Base-by-base conservation (phyloP, 805 yeast species). In the Teunomyces stri region DNA sequence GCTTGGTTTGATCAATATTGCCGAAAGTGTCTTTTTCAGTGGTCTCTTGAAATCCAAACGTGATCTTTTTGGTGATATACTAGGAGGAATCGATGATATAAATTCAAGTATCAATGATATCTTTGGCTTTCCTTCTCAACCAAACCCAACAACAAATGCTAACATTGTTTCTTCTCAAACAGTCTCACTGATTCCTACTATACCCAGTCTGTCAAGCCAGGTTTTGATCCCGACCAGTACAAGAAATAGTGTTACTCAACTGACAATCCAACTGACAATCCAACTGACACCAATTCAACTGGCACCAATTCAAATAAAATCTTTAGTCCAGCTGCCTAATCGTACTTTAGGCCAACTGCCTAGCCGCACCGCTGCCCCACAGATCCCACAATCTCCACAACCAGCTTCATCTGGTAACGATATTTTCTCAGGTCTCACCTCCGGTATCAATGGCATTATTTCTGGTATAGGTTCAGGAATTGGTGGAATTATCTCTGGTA, bases 1-100 rank as follows among this genome's bases (percentile, higher is more conserved):
- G 21, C 52, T 57, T 1, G 63, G 63, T 11, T 42, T 54, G 7
- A 51, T 51, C 4, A 43, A 44, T 7, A 49, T 58, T 22, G 46
- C 51, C 20, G 45, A 56, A 38, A 45, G 42, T 12, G 50, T 50
- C 44, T 52, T 52, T 38, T 47, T 51, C 18, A 33, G 42, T 9
- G 46, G 47, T 3, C 43, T 38, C 10, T 25, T 46, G 7, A 25
- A 28, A 33, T 28, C 45, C 25, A 47, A 47, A 42, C 41, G 49
- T n/a, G 47, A 47, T 18, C 27, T 33, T 12, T n/a, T 30, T 29
- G 50, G 22, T 5, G 36, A 39, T 28, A 18, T 44, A 10, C 20
- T 30, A n/a, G 28, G 22, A n/a, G 47, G 37, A 5, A 29, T 47
- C 22, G 31, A 44, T 10, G 50, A n/a, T 4, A 18, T 35, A 10